phyloP scores from a whole-genome alignment of 1,284 basidiomycete species.

The Melampsora americana region DNA sequence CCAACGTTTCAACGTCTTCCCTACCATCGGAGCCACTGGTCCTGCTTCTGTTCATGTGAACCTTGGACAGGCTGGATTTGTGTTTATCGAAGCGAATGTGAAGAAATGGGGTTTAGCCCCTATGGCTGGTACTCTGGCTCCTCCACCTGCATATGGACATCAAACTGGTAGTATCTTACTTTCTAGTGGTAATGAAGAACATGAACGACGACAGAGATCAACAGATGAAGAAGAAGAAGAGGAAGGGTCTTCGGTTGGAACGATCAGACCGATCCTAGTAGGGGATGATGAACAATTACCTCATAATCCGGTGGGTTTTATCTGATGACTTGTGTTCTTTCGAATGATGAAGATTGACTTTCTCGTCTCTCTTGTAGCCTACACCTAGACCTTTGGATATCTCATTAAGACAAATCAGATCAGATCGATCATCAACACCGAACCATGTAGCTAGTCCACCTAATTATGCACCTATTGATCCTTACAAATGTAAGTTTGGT shows the following conservation, averaged over 20 bases:
- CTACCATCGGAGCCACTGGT: conserved; percentile 87
- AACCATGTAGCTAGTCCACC: neutral
- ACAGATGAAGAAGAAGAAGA: neutral
- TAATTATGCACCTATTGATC: conserved; percentile 31
- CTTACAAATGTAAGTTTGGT: conserved; percentile 26
- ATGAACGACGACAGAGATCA: no score
- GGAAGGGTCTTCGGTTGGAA: conserved; percentile 17
- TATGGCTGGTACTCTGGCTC: conserved; percentile 87
- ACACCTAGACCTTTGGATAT: conserved; percentile 33
- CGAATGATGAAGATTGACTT: no score
- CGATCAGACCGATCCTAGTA: neutral
- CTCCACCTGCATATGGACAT: conserved; percentile 90
- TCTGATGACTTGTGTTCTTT: neutral
- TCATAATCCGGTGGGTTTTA: conserved; percentile 21
- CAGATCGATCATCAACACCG: neutral
- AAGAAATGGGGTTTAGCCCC: conserved; percentile 98
- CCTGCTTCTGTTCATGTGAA: conserved; percentile 92
- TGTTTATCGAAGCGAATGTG: conserved; percentile 96
- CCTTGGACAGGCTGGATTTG: conserved; percentile 89
- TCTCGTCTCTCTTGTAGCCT: conserved; percentile 20
- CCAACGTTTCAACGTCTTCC: conserved; percentile 84
- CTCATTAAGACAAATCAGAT: conserved; percentile 20
- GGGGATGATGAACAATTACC: conserved; percentile 9
- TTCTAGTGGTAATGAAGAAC: conserved; percentile 51
- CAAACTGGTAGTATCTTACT: conserved; percentile 88